phyloP scores from a whole-genome alignment of 768 basidiomycete species.

The Psilocybe cubensis region DNA sequence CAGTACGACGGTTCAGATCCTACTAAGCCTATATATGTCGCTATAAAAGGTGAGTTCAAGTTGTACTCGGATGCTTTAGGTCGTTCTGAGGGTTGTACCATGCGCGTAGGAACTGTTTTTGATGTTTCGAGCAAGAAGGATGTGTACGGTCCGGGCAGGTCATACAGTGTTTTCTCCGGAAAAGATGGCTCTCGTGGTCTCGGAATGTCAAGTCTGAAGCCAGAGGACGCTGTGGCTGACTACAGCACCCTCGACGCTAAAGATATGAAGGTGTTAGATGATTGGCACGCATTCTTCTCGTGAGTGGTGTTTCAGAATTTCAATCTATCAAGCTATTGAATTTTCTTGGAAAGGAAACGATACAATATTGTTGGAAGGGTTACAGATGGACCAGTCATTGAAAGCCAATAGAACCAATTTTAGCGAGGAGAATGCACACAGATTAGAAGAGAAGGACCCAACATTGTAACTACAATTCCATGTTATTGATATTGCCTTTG shows the following conservation, averaged over 20 bases:
- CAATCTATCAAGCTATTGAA: neutral
- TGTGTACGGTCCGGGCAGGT: slow-evolving; percentile 83
- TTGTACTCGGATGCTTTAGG: neutral
- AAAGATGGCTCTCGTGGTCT: slow-evolving; percentile 91
- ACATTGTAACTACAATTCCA: neutral
- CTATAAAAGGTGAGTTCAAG: slow-evolving; percentile 76
- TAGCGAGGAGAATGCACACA: neutral
- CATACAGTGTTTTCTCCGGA: slow-evolving; percentile 88
- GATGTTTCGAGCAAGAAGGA: slow-evolving; percentile 87
- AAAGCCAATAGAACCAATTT: neutral
- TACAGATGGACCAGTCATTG: neutral
- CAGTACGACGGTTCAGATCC: slow-evolving; percentile 71
- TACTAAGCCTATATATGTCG: slow-evolving; percentile 80
- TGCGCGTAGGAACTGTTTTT: slow-evolving; percentile 76
- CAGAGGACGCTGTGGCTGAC: slow-evolving; percentile 86
- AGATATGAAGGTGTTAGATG: slow-evolving; percentile 80
- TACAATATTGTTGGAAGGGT: slow-evolving; percentile 5
- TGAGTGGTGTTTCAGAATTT: slow-evolving; percentile 46
- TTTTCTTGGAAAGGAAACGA: neutral
- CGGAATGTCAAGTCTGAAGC: slow-evolving; percentile 86
- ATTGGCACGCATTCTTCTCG: slow-evolving; percentile 90
- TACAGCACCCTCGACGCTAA: slow-evolving; percentile 75
- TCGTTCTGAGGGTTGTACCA: neutral
- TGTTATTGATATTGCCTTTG: neutral
- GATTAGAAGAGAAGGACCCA: neutral